Evolutionary conservation across 2,329 filamentous ascomycete species (phyloP), one percentile per base, ranked within the genome.

Genomic region (Colletotrichum sp.): DNA sequence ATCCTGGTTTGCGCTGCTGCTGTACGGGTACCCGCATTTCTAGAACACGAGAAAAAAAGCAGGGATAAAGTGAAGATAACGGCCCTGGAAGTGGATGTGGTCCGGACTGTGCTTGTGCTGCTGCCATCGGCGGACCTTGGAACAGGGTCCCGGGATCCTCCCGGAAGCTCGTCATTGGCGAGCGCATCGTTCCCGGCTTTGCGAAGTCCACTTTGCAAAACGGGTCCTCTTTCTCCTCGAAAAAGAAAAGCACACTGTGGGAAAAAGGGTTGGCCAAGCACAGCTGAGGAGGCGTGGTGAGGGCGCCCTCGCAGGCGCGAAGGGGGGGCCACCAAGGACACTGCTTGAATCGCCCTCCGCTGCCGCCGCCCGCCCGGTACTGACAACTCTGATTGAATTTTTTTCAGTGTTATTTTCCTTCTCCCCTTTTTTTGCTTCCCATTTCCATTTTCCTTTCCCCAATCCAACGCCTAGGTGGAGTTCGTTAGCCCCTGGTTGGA

Each of bases 41-140:
- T 59, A 76, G 73, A 76, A 76, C 73, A 76, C 73, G 69, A 76
- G 73, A 74, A 65, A 74, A 62, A 72, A 68, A 63, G 39, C 69
- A 76, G 73, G 73, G 69, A 73, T 72, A 32, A 39, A 28, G 16
- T 64, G 63, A 73, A 68, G 72, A 75, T 64, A 68, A 72, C 73
- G 69, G 63, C 64, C 64, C 63, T 73, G 69, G 28, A 68, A 59
- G 73, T 68, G 73, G 64, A 59, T 62, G 55, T 39, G 36, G 62
- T 13, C 60, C 49, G 36, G 62, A 55, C 39, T 67, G 71, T 32
- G 34, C 34, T 36, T 67, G 71, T 32, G 34, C 34, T 39, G 36
- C 36, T 49, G 39, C 66, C 16, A 26, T 59, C 39, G 57, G 70
- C 62, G 72, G 67, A 28, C 57, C 32, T 62, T 60, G 67, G 24